Conservation (phyloP, 176 grass and related monocot genomes). For the Luzula sylvatica region DNA sequence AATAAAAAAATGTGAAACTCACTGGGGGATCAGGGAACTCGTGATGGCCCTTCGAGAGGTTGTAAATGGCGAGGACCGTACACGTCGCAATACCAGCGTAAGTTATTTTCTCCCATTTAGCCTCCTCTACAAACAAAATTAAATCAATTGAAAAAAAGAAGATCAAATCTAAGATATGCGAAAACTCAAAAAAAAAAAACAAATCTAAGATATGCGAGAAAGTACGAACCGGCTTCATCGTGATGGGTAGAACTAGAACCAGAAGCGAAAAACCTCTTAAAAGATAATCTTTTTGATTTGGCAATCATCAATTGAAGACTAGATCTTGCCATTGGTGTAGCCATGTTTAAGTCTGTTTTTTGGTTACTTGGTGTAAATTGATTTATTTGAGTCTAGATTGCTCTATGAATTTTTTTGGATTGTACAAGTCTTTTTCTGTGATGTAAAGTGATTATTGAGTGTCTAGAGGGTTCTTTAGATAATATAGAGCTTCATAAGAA, state of each 20-base stretch:
- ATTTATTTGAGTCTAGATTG: no score
- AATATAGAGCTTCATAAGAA: not conserved
- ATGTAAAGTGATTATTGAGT: no score
- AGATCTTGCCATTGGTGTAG: constrained; percentile 26
- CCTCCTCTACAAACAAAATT: constrained; percentile 38
- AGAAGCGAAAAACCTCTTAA: constrained; percentile 27
- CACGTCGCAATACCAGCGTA: constrained; percentile 38
- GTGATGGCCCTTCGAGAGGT: constrained; percentile 41
- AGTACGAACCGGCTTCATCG: constrained; percentile 36
- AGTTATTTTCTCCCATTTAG: constrained; percentile 50
- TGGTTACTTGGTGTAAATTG: not conserved
- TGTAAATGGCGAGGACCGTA: constrained; percentile 35
- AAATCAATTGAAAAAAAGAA: not conserved
- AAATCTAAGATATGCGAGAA: not conserved
- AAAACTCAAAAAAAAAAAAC: not conserved
- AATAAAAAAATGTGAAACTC: not conserved
- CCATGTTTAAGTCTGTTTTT: constrained; percentile 11
- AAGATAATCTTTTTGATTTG: constrained; percentile 9
- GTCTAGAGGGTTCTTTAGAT: not conserved
- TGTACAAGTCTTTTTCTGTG: no score
- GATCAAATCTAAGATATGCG: not conserved
- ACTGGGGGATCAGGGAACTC: constrained; percentile 36
- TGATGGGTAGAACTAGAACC: constrained; percentile 24
- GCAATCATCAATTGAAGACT: constrained; percentile 21
- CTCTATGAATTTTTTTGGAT: no score